Evolutionary conservation across 2,329 filamentous ascomycete genomes (phyloP).

Genomic region (Aureobasidium pullulans): DNA sequence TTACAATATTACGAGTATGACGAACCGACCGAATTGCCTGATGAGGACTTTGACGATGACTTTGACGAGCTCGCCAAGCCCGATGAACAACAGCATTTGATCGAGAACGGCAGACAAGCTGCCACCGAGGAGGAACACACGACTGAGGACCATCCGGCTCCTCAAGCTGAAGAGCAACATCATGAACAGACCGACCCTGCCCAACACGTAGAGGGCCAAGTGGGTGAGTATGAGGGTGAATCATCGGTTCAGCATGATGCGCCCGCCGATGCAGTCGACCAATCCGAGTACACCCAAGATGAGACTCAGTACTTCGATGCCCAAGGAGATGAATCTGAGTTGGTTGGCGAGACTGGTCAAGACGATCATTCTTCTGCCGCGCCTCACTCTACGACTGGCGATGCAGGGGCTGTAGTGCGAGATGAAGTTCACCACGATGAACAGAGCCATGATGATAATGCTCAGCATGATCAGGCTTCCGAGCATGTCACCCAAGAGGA

Average conservation of each 20-base stretch:
- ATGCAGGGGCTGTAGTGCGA: neutral
- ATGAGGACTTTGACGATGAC: conserved; percentile 14
- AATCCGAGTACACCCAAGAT: conserved; percentile 3
- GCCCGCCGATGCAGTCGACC: neutral
- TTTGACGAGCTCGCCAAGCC: conserved; percentile 1
- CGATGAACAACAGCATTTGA: neutral
- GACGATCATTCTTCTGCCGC: conserved; percentile 7
- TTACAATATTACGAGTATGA: conserved; percentile 17
- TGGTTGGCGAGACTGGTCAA: neutral
- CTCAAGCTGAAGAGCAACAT: neutral
- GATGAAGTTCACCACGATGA: neutral
- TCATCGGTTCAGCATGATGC: neutral
- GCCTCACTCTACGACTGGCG: neutral
- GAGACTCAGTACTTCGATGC: conserved; percentile 6
- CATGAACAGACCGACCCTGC: neutral
- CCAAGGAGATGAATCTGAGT: neutral
- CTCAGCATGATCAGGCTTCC: conserved; percentile 4
- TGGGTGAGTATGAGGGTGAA: conserved; percentile 1
- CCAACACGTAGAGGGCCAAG: neutral
- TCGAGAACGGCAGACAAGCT: neutral
- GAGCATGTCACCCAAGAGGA: neutral
- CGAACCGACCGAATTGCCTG: conserved; percentile 14
- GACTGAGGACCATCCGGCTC: neutral
- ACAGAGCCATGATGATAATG: neutral
- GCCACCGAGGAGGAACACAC: neutral